Conservation (phyloP, 2,329 filamentous ascomycete species). For the Botryotinia convoluta region DNA sequence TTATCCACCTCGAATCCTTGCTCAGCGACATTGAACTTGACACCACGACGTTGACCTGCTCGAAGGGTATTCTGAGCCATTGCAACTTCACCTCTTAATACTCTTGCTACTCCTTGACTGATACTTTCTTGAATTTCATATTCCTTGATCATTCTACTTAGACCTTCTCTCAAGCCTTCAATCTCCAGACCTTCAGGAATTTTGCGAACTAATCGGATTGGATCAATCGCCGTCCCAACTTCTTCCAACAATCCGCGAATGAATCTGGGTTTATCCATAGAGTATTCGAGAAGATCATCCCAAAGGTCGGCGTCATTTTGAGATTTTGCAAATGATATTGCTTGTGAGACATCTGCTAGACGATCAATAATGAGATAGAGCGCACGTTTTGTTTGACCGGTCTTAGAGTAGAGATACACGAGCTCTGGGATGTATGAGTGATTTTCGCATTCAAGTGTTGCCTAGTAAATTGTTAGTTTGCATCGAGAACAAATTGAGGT, state of each 20-base stretch:
- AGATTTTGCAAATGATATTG: constrained; percentile 91
- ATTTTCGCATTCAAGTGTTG: constrained; percentile 73
- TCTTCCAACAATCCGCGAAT: constrained; percentile 90
- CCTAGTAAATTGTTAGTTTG: constrained; percentile 44
- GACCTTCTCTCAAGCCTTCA: constrained; percentile 80
- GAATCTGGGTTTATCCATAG: constrained; percentile 95
- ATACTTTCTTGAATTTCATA: constrained; percentile 95
- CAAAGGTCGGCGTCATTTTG: constrained; percentile 90
- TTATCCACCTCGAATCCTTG: constrained; percentile 32
- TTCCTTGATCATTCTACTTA: constrained; percentile 89
- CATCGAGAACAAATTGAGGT: not conserved
- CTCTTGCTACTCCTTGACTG: constrained; percentile 81
- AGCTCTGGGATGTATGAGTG: constrained; percentile 83
- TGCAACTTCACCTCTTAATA: constrained; percentile 83
- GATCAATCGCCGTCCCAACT: constrained; percentile 90
- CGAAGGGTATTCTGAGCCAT: constrained; percentile 78
- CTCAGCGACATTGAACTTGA: constrained; percentile 78
- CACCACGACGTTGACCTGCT: constrained; percentile 74
- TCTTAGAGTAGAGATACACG: constrained; percentile 95
- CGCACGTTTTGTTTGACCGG: constrained; percentile 87
- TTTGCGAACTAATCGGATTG: constrained; percentile 81
- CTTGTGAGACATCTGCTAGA: constrained; percentile 85
- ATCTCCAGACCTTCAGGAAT: constrained; percentile 95
- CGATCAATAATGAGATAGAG: constrained; percentile 91
- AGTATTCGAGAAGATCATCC: constrained; percentile 92